phyloP scores from a whole-genome alignment of 495 filamentous ascomycete genomes.

The Endocarpon pusillum region DNA sequence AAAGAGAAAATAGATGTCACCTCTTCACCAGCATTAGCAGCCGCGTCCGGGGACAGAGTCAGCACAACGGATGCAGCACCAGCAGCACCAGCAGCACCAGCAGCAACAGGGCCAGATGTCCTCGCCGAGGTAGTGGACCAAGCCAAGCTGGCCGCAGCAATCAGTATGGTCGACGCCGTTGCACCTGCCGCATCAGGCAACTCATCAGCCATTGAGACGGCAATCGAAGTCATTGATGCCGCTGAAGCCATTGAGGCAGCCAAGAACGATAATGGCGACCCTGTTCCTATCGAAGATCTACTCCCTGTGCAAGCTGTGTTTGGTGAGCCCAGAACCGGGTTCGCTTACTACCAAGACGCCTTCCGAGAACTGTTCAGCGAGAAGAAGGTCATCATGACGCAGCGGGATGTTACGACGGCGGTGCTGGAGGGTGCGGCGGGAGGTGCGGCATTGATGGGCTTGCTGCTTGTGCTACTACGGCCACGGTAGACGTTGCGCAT shows the following conservation, averaged over 20 bases:
- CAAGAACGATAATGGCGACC: slow-evolving; percentile 6
- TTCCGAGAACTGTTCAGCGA: slow-evolving; percentile 48
- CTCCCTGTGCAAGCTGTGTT: slow-evolving; percentile 1
- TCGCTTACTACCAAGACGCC: slow-evolving; percentile 32
- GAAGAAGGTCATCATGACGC: slow-evolving; percentile 43
- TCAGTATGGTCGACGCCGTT: slow-evolving; percentile 5
- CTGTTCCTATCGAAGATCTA: not conserved
- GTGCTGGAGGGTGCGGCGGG: slow-evolving; percentile 56
- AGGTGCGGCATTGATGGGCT: slow-evolving; percentile 45
- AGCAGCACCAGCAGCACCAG: slow-evolving; percentile 3
- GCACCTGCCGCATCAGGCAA: no score
- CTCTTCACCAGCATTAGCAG: no score
- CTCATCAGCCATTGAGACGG: no score
- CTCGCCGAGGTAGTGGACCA: not conserved
- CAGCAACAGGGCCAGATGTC: not conserved
- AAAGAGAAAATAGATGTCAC: slow-evolving; percentile 43
- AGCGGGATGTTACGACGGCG: slow-evolving; percentile 56
- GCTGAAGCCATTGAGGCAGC: slow-evolving; percentile 5
- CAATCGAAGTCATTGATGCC: slow-evolving; percentile 2
- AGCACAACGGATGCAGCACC: slow-evolving; percentile 4
- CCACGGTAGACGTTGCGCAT: slow-evolving; percentile 17
- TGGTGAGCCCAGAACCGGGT: no score
- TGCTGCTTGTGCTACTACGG: slow-evolving; percentile 42
- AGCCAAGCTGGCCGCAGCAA: not conserved
- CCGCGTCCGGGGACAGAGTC: slow-evolving; percentile 15